Base-by-base conservation (phyloP, 495 filamentous ascomycete species). In the Cryomyces minteri region DNA sequence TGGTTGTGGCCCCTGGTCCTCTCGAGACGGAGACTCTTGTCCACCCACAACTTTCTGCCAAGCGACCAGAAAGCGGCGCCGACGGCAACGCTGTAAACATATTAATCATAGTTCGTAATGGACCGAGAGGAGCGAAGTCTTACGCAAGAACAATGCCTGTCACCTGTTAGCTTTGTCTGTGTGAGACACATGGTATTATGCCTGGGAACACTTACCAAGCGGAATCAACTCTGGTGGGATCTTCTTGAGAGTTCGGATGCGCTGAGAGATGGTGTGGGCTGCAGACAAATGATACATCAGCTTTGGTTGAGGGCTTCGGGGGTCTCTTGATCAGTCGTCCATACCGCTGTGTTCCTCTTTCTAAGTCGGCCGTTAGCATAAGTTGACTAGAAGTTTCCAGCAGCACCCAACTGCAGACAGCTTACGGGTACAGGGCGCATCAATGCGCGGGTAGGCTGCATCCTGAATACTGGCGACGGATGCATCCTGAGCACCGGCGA, bases 181-280 rank as follows among this genome's bases (percentile, higher is more conserved):
- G 33, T 43, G 34, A 46, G 10, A 5, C 33, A 29, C 34, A 9
- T 29, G 29, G 18, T 25, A 2, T 25, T 25, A 25, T 25, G 18
- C 18, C 18, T 25, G 18, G 18, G 45, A 45, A 50, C 46, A 69
- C 77, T 62, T 80, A 94, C 88, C 85, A 52, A 99, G 76, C 54
- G 90, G 90, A 57, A 88, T 76, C 76, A 99, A 72, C 72, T 99
- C 90, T 42, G 88, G 77, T 48, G 90, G 90, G 58, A 94, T 77
- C 68, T 75, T 76, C 74, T 82, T 85, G 48, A 95, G 66, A 51
- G 71, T 74, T 55, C 90, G 80, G 49, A 99, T 70, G 54, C 92
- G 82, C 69, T 99, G 90, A 40, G 90, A 95, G 67, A 99, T 80
- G 48, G 90, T 96, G 70, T 96, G 90, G 60, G 84, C 90, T 98